These are phyloP conservation scores for Cardamine chenopodiifolia DNA, from an alignment of 345 rosid genomes.

Conservation along the genomic window DNA sequence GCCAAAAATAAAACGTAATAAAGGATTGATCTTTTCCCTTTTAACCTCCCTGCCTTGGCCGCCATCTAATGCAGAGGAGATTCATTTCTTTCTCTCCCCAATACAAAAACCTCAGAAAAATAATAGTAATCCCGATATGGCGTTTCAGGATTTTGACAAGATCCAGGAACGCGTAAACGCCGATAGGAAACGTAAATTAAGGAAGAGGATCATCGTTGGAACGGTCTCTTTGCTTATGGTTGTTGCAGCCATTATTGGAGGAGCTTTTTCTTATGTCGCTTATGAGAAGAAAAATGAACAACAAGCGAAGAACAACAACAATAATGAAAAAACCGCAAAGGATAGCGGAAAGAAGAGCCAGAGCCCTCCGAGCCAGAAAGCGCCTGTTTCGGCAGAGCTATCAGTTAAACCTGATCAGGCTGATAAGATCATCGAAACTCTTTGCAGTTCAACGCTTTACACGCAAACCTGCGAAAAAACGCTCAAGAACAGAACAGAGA, in stretches of 20 bases:
- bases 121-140: conserved; percentile 48
- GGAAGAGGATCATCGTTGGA: conserved; percentile 51
- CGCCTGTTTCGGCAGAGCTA: conserved; percentile 14
- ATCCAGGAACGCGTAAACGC: conserved; percentile 67
- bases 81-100: conserved; percentile 47
- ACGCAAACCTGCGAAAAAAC: conserved; percentile 50
- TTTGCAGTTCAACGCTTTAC: conserved; percentile 60
- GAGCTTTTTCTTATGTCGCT: conserved; percentile 46
- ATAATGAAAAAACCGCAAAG: neutral
- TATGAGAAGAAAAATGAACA: conserved; percentile 30
- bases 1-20: conserved; percentile 15
- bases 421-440: conserved; percentile 43
- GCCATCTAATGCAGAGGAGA: conserved; percentile 54
- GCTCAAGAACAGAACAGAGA: conserved; percentile 43
- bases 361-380: neutral
- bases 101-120: neutral
- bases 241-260: conserved; percentile 48
- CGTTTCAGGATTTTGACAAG: conserved; percentile 82
- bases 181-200: conserved; percentile 57
- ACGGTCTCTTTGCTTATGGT: conserved; percentile 44
- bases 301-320: neutral
- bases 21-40: conserved; percentile 11
- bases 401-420: conserved; percentile 22
- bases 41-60: conserved; percentile 60
- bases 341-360: conserved; percentile 17